Evolutionary conservation across 75 land plant genomes (phyloP).

Genomic region (Sequoiadendron giganteum): DNA sequence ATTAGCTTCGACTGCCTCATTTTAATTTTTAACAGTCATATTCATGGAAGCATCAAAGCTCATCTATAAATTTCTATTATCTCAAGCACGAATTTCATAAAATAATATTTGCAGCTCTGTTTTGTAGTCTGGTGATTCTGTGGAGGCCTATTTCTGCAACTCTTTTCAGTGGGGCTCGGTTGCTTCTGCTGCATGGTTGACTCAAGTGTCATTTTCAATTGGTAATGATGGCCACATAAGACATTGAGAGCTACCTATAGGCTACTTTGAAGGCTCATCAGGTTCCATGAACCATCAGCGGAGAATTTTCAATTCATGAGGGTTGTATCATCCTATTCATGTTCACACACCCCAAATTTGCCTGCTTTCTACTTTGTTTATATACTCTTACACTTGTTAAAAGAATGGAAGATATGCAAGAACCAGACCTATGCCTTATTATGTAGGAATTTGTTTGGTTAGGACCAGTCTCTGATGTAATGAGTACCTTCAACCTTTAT

Average conservation of each 20-base stretch:
- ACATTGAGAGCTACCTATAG: slow-evolving; percentile 49
- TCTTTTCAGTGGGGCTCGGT: too few relatives aligned
- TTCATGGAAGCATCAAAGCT: too few relatives aligned
- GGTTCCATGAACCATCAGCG: slow-evolving; percentile 12
- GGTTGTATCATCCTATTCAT: neutral
- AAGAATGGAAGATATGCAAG: neutral
- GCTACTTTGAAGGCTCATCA: slow-evolving; percentile 69
- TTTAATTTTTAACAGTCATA: too few relatives aligned
- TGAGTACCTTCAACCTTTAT: too few relatives aligned
- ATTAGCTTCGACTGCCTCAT: too few relatives aligned
- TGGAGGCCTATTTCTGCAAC: too few relatives aligned
- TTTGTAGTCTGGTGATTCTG: too few relatives aligned
- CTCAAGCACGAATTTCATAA: too few relatives aligned
- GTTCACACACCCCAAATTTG: neutral
- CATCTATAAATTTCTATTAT: too few relatives aligned
- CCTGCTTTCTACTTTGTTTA: neutral
- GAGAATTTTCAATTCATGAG: slow-evolving; percentile 12
- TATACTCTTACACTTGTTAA: neutral
- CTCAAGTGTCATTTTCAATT: too few relatives aligned
- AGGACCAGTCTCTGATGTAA: neutral
- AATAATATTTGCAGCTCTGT: too few relatives aligned
- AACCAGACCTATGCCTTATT: neutral
- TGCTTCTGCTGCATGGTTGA: too few relatives aligned
- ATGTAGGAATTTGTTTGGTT: neutral
- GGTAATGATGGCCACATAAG: slow-evolving; percentile 23